Evolutionary conservation across 2,329 filamentous ascomycete species (phyloP).

Genomic region (Parascedosporium putredinis): DNA sequence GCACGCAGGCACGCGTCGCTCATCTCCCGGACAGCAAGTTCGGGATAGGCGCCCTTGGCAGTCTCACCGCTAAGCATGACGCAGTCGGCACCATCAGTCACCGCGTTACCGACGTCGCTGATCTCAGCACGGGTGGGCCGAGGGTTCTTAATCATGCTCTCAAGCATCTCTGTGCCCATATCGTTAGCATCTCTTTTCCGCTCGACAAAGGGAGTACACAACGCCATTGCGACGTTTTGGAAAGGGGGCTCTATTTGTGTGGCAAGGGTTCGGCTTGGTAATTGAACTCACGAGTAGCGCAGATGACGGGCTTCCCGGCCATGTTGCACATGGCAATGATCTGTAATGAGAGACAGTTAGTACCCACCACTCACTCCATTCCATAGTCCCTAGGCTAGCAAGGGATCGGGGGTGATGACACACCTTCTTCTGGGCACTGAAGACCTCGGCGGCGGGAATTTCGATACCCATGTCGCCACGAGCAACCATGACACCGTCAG

Average conservation of each 20-base stretch:
- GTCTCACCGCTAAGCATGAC: conserved; percentile 99
- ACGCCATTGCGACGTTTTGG: too few species aligned
- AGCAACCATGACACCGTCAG: conserved; percentile 98
- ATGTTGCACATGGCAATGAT: conserved; percentile 99
- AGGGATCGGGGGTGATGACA: not conserved
- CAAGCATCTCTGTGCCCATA: conserved; percentile 78
- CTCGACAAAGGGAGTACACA: too few species aligned
- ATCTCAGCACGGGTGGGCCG: conserved; percentile 97
- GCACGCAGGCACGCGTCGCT: conserved; percentile 94
- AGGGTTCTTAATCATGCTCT: conserved; percentile 99
- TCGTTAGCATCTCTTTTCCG: not conserved
- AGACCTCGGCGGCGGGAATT: conserved; percentile 91
- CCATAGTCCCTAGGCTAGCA: not conserved
- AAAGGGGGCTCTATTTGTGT: too few species aligned
- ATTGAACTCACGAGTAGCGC: conserved; percentile 99
- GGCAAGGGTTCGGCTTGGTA: too few species aligned
- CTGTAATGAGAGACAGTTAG: conserved; percentile 32
- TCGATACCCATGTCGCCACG: conserved; percentile 90
- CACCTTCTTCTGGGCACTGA: conserved; percentile 9
- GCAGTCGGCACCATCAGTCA: conserved; percentile 95
- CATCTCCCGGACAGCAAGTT: conserved; percentile 93
- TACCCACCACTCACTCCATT: not conserved
- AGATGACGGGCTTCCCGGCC: conserved; percentile 96
- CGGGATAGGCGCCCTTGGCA: conserved; percentile 91
- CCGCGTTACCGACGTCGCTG: conserved; percentile 91